Percentiles rank a stretch among this genome's conserved stretches.
These are phyloP conservation scores for Cornus kousa DNA, from an alignment of 148 eudicot genomes.

Conservation along the genomic window DNA sequence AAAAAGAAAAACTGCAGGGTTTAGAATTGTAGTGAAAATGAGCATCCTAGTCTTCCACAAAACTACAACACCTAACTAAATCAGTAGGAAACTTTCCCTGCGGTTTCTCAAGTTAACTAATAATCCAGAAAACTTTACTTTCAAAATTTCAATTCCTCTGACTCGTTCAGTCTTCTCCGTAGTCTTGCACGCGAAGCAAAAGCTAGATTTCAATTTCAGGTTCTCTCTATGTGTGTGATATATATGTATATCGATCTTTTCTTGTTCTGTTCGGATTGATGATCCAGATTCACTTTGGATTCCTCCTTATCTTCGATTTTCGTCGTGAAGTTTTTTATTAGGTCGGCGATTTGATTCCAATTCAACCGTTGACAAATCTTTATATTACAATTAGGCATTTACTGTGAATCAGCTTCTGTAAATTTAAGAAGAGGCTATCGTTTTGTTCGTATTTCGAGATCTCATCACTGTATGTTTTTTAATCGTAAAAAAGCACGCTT, in stretches of 20 bases:
- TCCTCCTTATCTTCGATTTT: neutral
- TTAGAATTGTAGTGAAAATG: too few species aligned
- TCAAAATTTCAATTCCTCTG: neutral
- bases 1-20: too few species aligned
- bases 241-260: neutral
- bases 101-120: neutral
- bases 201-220: neutral
- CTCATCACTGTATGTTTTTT: too few species aligned
- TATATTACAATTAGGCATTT: too few species aligned
- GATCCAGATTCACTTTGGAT: neutral
- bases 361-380: too few species aligned
- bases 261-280: neutral
- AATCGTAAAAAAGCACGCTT: neutral
- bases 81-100: too few species aligned
- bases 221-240: neutral
- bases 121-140: neutral
- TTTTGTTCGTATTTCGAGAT: neutral
- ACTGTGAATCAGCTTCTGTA: neutral
- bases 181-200: slow-evolving; percentile 1
- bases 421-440: neutral
- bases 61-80: too few species aligned
- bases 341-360: neutral
- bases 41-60: too few species aligned
- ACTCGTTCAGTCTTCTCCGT: neutral
- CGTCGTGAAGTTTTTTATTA: too few species aligned